A percentile compares a stretch with the other conserved stretches of the same genome.
These are phyloP conservation scores for Cladosporium oxysporum DNA, from an alignment of 2,329 filamentous ascomycete species.

Conservation along the genomic window DNA sequence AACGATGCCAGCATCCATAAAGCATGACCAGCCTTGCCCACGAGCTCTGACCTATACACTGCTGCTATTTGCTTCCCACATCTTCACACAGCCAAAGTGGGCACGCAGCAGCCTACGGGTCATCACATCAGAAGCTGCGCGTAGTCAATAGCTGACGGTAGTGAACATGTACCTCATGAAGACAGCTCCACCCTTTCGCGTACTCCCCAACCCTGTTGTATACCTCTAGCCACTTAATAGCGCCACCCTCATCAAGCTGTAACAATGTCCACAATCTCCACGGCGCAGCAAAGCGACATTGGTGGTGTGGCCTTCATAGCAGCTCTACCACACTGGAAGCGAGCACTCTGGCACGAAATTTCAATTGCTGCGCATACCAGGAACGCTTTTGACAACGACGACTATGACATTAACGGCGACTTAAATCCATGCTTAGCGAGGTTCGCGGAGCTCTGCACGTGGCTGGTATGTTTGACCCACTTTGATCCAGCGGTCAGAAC, in stretches of 20 bases:
- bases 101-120: not conserved
- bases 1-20: not conserved
- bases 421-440: not conserved
- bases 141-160: not conserved
- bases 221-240: not conserved
- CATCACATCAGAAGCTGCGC: not conserved
- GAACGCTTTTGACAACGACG: not conserved
- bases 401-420: not conserved
- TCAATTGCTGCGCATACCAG: not conserved
- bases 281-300: not conserved
- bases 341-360: not conserved
- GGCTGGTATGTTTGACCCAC: conserved; percentile 10
- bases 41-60: not conserved
- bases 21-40: not conserved
- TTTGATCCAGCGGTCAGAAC: not conserved
- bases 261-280: not conserved
- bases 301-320: not conserved
- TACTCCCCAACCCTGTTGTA: not conserved
- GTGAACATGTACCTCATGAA: not conserved
- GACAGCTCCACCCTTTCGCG: conserved; percentile 6
- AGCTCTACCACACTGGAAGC: not conserved
- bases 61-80: not conserved
- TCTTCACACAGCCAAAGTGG: conserved; percentile 4
- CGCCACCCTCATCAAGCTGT: not conserved
- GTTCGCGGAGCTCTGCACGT: conserved; percentile 6